Base-by-base conservation (phyloP, 768 basidiomycete species). In the Dentipellis sp. region DNA sequence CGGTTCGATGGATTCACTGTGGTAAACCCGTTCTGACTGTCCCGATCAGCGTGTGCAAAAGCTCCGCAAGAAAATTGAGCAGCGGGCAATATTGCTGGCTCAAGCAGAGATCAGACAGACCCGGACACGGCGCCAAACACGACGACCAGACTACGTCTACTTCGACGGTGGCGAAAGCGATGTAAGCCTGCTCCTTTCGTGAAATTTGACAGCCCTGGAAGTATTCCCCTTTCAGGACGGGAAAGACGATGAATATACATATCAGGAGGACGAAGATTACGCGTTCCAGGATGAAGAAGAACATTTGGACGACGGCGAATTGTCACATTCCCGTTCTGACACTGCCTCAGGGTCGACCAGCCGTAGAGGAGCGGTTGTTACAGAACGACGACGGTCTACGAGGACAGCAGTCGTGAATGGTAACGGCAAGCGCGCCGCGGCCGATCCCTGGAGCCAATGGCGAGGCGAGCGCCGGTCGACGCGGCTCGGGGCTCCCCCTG, bases 121-220 rank as follows among this genome's bases (percentile, higher is more conserved):
- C 23, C 78, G 91, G 58, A 91, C 90, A 17, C 78, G 89, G 58
- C 77, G 86, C 53, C 79, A 80, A 69, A 82, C 84, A 2, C 78
- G 79, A 45, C 82, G 80, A 59, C 86, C 88, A 49, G 86, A 91
- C 73, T 93, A 93, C 69, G 88, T 88, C 52, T 90, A 91, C 69
- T 75, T 78, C 64, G 79, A 84, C 62, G 76, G 77, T 56, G 71
- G 75, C 61, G 81, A 79, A 56, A 85, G 82, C 62, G 89, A 86
- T 70, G 86, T 74, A 75, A 72, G 81, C 72, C 53, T 55, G 10
- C 19, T 59, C 76, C 42, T 23, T 42, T 40, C 36, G 16, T 29
- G 29, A 29, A 6, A 29, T 6, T 29, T 29, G 29, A 29, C 29
- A 29, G 29, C 29, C 29, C 29, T 35, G 35, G 16, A 42, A 14